Evolutionary conservation across 2,329 filamentous ascomycete species (phyloP), one percentile per base, ranked within the genome.

Genomic region (Hirsutella rhossiliensis): DNA sequence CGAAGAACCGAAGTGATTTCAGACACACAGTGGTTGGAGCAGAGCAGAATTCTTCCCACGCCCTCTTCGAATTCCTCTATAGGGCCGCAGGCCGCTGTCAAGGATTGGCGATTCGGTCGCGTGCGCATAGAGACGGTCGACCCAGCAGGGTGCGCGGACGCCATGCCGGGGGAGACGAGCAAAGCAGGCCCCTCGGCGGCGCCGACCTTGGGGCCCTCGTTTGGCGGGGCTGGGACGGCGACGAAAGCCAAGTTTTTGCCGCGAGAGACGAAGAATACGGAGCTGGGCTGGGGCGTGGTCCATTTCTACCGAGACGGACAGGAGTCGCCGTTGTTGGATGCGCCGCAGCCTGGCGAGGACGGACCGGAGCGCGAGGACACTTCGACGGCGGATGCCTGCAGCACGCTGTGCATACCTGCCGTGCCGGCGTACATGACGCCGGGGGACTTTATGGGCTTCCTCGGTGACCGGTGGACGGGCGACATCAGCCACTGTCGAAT

Each of bases 361-460:
- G 61, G 60, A 42, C 45, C 48, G 19, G 56, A 50, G n/a, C 54
- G 55, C 27, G 58, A 59, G 37, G 54, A 46, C 3, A 43, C 49
- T 28, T 20, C 40, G 5, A 46, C 47, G 6, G 60, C 71, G n/a
- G 75, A 80, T 29, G 80, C 87, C 46, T 94, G 85, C 60, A 92
- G 85, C 3, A 94, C 87, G 1, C 65, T 98, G 15, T 97, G 92
- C 61, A 90, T 98, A 50, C 80, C 95, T 27, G 89, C 90, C 5
- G 90, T 98, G 13, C 92, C 92, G 7, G 92, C 85, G 28, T 97
- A 96, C 62, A 83, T 97, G 67, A 87, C 87, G 8, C 85, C 89
- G 0, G 84, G 84, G 7, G 90, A 97, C 57, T 87, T 98, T 47
- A 66, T 97, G 50, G 89, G 87, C 0, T 97, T 94, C 54, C 78